Evolutionary conservation across 2,329 filamentous ascomycete genomes (phyloP), one percentile per base, ranked within the genome.

Genomic region (Plenodomus lindquistii): DNA sequence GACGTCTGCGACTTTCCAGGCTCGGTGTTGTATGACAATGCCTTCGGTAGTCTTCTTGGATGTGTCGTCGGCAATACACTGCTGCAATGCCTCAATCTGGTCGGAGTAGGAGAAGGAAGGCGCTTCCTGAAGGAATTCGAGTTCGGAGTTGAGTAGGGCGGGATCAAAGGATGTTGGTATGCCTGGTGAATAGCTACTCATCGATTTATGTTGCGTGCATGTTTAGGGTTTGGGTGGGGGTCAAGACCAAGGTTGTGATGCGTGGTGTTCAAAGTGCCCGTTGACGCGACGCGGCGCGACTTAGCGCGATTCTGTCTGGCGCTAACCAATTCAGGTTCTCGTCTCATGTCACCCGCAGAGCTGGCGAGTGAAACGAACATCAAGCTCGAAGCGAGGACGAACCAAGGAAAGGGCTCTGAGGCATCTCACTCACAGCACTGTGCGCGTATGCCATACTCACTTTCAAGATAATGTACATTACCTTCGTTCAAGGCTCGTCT

Each of bases 21-120:
- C 73, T 45, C 79, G 70, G 57, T 82, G 76, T 45, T 79, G 78
- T 42, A 82, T 80, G 5, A 81, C 78, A 15, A 78, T 65, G 22
- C 77, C 72, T 40, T 72, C 62, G 36, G 65, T 71, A 16, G 65
- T 77, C 59, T 79, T 78, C 45, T 63, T 67, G 21, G 65, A 65
- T 21, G 60, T 73, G 15, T 69, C 69, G 55, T 81, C 78, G 47
- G 67, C 60, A 24, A 71, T 63, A 29, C 75, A 67, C 46, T 71
- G 59, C 35, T 75, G 66, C 18, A 79, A 60, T 35, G 76, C 74
- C 54, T 79, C 73, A 37, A 80, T 52, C 36, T 80, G 78, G 72
- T 82, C 77, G 9, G 75, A 76, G 55, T 73, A 57, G 20, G 70
- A 71, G 27, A 51, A 35, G 9, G 60, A 55, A 11, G 53, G 34